Conservation (phyloP, 805 yeast genomes). For the Metschnikowia cubensis region DNA sequence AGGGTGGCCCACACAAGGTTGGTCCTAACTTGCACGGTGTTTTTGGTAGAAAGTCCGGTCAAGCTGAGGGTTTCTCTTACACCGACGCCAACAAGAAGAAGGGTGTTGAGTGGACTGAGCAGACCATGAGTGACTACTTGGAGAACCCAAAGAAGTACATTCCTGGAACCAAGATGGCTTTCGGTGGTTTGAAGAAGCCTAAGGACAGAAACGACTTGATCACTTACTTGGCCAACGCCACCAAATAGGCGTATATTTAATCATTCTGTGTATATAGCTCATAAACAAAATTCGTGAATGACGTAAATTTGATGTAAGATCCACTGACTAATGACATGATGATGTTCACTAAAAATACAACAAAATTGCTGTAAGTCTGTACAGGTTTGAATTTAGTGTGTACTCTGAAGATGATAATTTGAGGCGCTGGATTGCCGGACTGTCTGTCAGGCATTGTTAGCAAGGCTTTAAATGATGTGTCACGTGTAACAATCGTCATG, state of each 20-base stretch:
- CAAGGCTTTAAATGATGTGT: no score
- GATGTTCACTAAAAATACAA: no score
- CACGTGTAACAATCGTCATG: no score
- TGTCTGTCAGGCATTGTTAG: no score
- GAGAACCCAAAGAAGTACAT: conserved; percentile 99
- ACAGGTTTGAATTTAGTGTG: no score
- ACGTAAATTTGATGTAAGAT: background rate
- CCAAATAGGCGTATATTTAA: conserved; percentile 27
- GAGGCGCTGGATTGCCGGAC: no score
- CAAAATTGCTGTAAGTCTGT: background rate
- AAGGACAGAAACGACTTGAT: conserved; percentile 97
- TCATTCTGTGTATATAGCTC: conserved; percentile 13
- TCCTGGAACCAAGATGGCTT: conserved; percentile 99
- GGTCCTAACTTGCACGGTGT: conserved; percentile 98
- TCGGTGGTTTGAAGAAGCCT: conserved; percentile 98
- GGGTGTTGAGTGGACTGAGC: conserved; percentile 84
- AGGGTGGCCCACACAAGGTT: conserved; percentile 96
- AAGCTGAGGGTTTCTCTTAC: conserved; percentile 89
- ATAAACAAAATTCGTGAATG: background rate
- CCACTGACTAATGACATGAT: no score
- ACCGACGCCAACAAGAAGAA: conserved; percentile 98
- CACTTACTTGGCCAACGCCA: conserved; percentile 64
- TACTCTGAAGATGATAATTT: no score
- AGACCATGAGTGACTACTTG: conserved; percentile 90
- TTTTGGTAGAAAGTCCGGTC: conserved; percentile 88